Evolutionary conservation across 805 yeast genomes (phyloP), one percentile per base, ranked within the genome.

Genomic region (Candida manassasensis): DNA sequence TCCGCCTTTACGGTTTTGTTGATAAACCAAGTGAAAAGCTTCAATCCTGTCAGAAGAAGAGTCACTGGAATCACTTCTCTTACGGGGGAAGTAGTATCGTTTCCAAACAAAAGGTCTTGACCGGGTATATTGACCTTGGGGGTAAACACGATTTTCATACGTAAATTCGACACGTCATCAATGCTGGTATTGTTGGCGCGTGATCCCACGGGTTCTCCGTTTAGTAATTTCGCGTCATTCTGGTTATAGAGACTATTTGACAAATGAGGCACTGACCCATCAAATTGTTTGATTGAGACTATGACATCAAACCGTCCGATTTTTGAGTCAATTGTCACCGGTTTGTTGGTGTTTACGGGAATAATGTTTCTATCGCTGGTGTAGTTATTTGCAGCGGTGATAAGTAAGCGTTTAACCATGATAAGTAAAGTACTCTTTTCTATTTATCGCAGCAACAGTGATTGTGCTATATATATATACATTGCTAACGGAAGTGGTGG

Each of bases 1-100:
- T 81, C 86, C 3, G 81, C 84, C 21, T 68, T 72, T 7, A 79
- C 75, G 15, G 81, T 74, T n/a, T 81, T 79, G 50, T 78, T 83
- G 30, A 81, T 71, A 42, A 69, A 63, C 63, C 71, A 63, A 30
- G 71, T 70, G 61, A 79, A 81, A 21, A 79, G 56, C 39, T 68
- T 67, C 43, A 77, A 60, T 0, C 84, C 86, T 0, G 71, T 61
- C 1, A 66, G 43, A 28, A 67, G 46, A 18, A 67, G 41, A 2
- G 75, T 53, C 4, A 76, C 63, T 3, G 88, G 88, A 8, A 81
- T 65, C 36, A 65, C 64, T 32, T 78, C 78, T 21, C 69, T 59
- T 21, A 81, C 70, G 0, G 84, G 79, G n/a, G 61, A 50, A 7
- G 69, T 74, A 50, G 79, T 78, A 47, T 81, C 87, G 49, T 81